phyloP scores from a whole-genome alignment of 306 rosid species.

The Cicer judaicum region DNA sequence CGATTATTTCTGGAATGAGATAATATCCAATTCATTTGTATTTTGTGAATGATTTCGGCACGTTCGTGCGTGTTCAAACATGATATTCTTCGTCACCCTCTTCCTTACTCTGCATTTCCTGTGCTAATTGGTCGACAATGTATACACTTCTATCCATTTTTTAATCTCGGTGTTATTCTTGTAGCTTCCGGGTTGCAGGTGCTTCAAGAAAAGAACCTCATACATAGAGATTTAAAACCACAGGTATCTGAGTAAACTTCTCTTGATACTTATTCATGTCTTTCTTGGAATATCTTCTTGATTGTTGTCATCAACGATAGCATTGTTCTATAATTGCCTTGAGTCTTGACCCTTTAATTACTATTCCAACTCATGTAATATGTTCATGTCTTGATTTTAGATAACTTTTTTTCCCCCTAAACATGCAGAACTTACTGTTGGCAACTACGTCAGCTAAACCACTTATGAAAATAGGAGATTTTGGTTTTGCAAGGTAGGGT shows the following conservation, averaged over 20 bases:
- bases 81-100: slow-evolving; percentile 14
- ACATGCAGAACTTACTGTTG: slow-evolving; percentile 88
- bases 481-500: slow-evolving; percentile 93
- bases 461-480: slow-evolving; percentile 89
- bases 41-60: slow-evolving; percentile 20
- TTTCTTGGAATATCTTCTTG: background rate
- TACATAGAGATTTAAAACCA: slow-evolving; percentile 96
- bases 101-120: slow-evolving; percentile 5
- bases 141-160: slow-evolving; percentile 25
- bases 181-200: slow-evolving; percentile 85
- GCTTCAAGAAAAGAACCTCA: slow-evolving; percentile 89
- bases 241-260: slow-evolving; percentile 62
- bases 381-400: slow-evolving; percentile 35
- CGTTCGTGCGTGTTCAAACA: slow-evolving; percentile 23
- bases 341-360: no score
- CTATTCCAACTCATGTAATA: slow-evolving; percentile 8
- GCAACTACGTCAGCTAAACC: slow-evolving; percentile 57
- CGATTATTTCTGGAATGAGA: background rate
- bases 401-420: background rate
- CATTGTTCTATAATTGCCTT: background rate
- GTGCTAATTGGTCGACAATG: slow-evolving; percentile 21
- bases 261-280: background rate
- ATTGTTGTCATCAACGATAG: slow-evolving; percentile 10
- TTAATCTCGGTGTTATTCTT: slow-evolving; percentile 47
- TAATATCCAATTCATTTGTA: slow-evolving; percentile 20